Evolutionary conservation across 768 basidiomycete genomes (phyloP).

Genomic region (Filobasidium wieringae): DNA sequence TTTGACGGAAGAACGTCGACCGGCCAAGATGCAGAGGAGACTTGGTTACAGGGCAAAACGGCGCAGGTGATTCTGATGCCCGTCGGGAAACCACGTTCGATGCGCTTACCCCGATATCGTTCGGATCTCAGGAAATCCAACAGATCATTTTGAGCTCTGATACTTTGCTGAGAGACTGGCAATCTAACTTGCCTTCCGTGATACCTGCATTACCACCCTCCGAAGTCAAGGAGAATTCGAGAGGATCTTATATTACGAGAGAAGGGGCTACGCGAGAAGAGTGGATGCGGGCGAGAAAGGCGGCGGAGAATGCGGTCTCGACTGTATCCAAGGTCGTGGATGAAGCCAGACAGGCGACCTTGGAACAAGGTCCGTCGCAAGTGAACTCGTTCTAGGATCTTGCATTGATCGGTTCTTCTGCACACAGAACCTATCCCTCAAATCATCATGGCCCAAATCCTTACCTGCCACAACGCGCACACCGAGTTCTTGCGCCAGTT

Average conservation of each 20-base stretch:
- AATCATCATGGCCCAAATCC: slow-evolving; percentile 66
- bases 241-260: not conserved
- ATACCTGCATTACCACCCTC: slow-evolving; percentile 4
- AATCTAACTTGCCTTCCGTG: not conserved
- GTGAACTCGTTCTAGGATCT: too few species aligned
- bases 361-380: slow-evolving; percentile 18
- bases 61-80: slow-evolving; percentile 20
- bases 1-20: slow-evolving; percentile 52
- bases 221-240: not conserved
- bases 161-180: not conserved
- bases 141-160: not conserved
- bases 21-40: slow-evolving; percentile 16
- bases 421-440: slow-evolving; percentile 65
- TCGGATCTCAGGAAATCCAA: not conserved
- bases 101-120: not conserved
- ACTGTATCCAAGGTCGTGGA: slow-evolving; percentile 25
- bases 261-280: slow-evolving; percentile 4
- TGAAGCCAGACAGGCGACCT: slow-evolving; percentile 22
- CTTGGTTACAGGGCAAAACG: slow-evolving; percentile 21
- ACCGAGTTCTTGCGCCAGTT: slow-evolving; percentile 95
- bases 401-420: not conserved
- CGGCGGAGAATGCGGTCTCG: slow-evolving; percentile 16
- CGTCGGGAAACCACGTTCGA: not conserved
- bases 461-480: slow-evolving; percentile 78
- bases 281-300: slow-evolving; percentile 3